phyloP scores from a whole-genome alignment of 108 stramenopile genomes.

The Cyclotella cryptica region DNA sequence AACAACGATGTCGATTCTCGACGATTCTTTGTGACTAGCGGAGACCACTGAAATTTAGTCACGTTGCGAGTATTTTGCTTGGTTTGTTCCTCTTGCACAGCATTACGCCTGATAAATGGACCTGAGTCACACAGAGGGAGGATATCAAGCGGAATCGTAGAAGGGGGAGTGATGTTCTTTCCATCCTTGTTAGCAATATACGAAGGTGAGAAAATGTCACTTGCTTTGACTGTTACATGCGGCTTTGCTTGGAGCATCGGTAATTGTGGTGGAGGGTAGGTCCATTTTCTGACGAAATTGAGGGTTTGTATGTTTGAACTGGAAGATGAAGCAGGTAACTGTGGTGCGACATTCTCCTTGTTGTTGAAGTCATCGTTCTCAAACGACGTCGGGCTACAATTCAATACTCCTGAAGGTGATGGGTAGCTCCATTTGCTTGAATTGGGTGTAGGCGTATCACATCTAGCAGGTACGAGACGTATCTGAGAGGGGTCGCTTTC shows the following conservation, averaged over 20 bases:
- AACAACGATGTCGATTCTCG: too few relatives aligned
- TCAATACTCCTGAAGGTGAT: too few relatives aligned
- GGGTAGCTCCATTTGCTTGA: not conserved
- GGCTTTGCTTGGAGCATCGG: not conserved
- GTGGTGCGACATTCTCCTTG: conserved; percentile 9
- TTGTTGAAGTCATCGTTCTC: not conserved
- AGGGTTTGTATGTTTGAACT: not conserved
- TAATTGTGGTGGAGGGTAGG: conserved; percentile 8
- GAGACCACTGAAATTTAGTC: not conserved
- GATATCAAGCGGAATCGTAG: conserved; percentile 1
- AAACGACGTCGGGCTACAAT: too few relatives aligned
- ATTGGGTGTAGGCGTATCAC: not conserved
- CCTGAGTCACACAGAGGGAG: conserved; percentile 16
- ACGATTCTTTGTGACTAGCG: not conserved
- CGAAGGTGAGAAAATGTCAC: conserved; percentile 16
- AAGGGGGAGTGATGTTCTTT: conserved; percentile 7
- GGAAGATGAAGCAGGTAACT: not conserved
- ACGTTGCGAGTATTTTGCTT: not conserved
- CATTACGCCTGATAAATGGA: not conserved
- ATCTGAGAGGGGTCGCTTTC: not conserved
- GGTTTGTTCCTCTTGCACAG: not conserved
- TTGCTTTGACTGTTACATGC: not conserved
- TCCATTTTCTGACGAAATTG: not conserved
- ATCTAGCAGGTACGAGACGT: not conserved
- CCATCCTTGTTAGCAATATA: not conserved